Evolutionary conservation across 208 protist species (phyloP).

Genomic region (Phytomonas sp.): DNA sequence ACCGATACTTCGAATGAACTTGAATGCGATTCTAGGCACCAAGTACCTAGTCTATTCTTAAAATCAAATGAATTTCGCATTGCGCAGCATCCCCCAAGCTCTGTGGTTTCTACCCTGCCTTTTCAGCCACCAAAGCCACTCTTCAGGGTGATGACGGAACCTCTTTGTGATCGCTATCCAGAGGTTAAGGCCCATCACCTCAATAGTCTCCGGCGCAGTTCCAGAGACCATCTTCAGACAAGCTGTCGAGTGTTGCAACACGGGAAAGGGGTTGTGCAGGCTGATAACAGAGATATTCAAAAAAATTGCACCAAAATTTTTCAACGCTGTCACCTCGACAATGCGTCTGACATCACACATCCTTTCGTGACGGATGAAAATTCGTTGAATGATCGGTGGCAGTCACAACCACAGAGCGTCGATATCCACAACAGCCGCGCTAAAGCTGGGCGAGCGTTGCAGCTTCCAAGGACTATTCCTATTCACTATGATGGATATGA

Average conservation of each 20-base stretch:
- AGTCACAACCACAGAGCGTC: neutral
- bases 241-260: neutral
- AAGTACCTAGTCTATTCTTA: neutral
- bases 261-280: neutral
- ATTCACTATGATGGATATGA: conserved; percentile 5
- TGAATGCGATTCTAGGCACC: neutral
- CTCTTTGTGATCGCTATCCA: neutral
- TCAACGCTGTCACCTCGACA: neutral
- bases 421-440: neutral
- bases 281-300: neutral
- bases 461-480: conserved; percentile 17
- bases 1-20: neutral
- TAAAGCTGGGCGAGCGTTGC: conserved; percentile 2
- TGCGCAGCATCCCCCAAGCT: neutral
- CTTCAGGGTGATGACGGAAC: neutral
- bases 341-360: neutral
- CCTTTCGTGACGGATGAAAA: neutral
- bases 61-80: neutral
- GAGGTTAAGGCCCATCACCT: neutral
- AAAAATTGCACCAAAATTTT: neutral
- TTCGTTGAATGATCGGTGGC: neutral
- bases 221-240: neutral
- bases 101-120: neutral
- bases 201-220: neutral
- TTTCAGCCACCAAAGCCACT: neutral